Percentiles rank a stretch among this genome's conserved stretches.
phyloP scores from a whole-genome alignment of 441 rosid genomes.

The Heliophila coronopifolia region DNA sequence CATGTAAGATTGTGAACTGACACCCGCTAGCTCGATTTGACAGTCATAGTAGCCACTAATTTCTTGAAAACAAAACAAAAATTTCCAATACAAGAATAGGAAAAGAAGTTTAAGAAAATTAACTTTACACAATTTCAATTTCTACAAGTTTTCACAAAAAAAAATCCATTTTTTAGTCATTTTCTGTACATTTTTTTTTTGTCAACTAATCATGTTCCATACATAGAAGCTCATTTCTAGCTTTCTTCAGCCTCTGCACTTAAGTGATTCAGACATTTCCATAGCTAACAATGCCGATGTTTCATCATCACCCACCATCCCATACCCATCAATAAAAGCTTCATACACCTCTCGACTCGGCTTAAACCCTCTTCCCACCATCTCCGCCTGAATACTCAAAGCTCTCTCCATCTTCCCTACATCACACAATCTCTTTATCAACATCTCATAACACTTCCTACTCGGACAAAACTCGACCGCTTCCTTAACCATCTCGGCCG shows the following conservation, averaged over 20 bases:
- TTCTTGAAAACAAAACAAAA: too few species aligned
- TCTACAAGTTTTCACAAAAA: too few species aligned
- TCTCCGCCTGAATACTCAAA: conserved; percentile 63
- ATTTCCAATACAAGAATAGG: too few species aligned
- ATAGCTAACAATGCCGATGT: conserved; percentile 42
- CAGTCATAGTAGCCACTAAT: too few species aligned
- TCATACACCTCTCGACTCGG: conserved; percentile 45
- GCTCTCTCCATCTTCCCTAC: conserved; percentile 64
- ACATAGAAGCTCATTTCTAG: neutral
- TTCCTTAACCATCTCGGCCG: conserved; percentile 36
- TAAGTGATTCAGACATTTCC: conserved; percentile 46
- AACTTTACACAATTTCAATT: too few species aligned
- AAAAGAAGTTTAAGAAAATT: too few species aligned
- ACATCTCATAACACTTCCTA: conserved; percentile 41
- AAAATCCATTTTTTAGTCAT: too few species aligned
- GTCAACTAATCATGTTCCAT: too few species aligned
- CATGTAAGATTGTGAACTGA: too few species aligned
- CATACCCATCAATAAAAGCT: conserved; percentile 56
- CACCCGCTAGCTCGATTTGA: too few species aligned
- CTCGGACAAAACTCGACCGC: conserved; percentile 39
- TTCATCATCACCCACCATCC: conserved; percentile 43
- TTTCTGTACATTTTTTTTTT: too few species aligned
- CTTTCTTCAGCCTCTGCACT: conserved; percentile 10
- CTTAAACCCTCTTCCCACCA: conserved; percentile 70
- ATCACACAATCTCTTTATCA: conserved; percentile 50